phyloP scores from a whole-genome alignment of 331 rosid genomes.

The Pyracantha coccinea region DNA sequence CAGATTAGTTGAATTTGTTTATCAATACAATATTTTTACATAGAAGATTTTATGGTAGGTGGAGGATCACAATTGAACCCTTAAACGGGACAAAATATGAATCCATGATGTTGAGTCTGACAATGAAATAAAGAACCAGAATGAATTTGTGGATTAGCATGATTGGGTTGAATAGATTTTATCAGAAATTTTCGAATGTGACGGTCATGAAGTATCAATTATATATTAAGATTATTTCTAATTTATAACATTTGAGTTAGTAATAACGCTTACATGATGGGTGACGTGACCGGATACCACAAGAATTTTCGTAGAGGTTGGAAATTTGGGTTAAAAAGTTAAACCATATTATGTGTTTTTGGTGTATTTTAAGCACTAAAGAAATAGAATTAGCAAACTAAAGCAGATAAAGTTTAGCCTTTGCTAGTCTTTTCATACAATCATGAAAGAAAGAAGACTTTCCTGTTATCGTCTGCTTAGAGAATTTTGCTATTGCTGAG shows the following conservation, averaged over 20 bases:
- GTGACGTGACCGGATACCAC: too few relatives aligned
- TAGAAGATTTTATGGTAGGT: background rate
- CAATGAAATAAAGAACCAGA: background rate
- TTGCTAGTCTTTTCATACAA: background rate
- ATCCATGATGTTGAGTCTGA: background rate
- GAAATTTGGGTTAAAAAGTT: too few relatives aligned
- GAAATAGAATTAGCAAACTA: background rate
- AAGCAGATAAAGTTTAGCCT: background rate
- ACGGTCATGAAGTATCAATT: rapidly evolving
- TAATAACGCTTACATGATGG: background rate
- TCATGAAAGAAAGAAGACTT: background rate
- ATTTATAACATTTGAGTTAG: too few relatives aligned
- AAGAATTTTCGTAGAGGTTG: too few relatives aligned
- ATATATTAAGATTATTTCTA: too few relatives aligned
- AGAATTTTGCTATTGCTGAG: background rate
- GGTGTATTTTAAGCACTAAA: background rate
- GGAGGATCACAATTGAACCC: background rate
- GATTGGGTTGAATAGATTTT: background rate
- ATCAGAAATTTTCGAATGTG: background rate
- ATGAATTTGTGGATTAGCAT: background rate
- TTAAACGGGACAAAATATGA: background rate
- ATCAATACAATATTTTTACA: background rate
- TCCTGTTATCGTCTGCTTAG: background rate
- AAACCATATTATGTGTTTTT: background rate
- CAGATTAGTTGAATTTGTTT: background rate